Percentiles rank a stretch among this genome's conserved stretches.
phyloP scores from a whole-genome alignment of 2,329 filamentous ascomycete species.

The Delphinella strobiligena region DNA sequence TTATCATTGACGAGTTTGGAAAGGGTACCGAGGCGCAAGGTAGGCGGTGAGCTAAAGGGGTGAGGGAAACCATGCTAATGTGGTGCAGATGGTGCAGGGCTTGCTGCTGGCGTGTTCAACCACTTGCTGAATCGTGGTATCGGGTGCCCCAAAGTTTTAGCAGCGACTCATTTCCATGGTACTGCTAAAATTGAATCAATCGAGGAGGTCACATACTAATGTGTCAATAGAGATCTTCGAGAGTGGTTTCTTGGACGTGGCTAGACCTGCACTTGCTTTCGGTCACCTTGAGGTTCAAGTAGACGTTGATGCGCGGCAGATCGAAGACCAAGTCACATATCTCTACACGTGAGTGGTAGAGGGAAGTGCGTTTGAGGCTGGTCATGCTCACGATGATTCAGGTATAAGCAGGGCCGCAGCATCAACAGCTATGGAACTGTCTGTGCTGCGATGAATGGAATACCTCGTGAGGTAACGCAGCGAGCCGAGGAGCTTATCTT shows the following conservation, averaged over 20 bases:
- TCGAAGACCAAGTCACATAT: conserved; percentile 56
- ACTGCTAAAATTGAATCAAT: conserved; percentile 27
- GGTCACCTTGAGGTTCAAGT: conserved; percentile 62
- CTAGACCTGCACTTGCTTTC: conserved; percentile 42
- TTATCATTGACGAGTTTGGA: conserved; percentile 89
- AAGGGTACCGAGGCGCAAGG: conserved; percentile 53
- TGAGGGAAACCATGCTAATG: background rate
- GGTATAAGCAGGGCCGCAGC: conserved; percentile 47
- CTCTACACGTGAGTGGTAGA: conserved; percentile 51
- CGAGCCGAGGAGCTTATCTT: conserved; percentile 64
- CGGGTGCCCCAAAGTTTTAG: conserved; percentile 46
- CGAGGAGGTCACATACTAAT: conserved; percentile 32
- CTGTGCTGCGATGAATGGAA: conserved; percentile 78
- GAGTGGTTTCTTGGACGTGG: conserved; percentile 38
- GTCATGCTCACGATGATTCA: conserved; percentile 4
- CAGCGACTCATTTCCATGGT: conserved; percentile 52
- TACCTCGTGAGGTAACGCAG: conserved; percentile 58
- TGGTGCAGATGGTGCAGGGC: conserved; percentile 46
- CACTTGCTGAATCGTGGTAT: conserved; percentile 39
- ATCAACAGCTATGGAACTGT: conserved; percentile 71
- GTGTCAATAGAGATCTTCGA: conserved; percentile 54
- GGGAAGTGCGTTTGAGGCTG: background rate
- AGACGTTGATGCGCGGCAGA: conserved; percentile 37
- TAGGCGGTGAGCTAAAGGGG: conserved; percentile 11
- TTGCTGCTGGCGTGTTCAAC: conserved; percentile 50